A percentile compares a stretch with the other conserved stretches of the same genome.
phyloP scores from a whole-genome alignment of 257 asterid species.

The Mitragyna speciosa region DNA sequence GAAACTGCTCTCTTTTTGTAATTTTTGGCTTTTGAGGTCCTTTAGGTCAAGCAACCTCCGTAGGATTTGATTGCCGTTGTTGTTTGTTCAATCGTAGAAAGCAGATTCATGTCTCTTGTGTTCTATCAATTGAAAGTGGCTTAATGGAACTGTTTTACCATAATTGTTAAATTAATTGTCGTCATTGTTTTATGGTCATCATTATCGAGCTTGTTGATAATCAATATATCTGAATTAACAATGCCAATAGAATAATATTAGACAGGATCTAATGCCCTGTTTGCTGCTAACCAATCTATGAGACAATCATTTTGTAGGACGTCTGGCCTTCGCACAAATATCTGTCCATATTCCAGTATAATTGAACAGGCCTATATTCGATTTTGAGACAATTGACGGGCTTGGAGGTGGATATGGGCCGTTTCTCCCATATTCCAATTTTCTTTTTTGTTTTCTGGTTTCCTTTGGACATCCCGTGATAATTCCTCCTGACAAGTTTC shows the following conservation, averaged over 20 bases:
- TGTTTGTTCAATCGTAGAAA: not conserved
- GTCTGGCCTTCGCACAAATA: too few relatives aligned
- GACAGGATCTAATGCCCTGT: too few relatives aligned
- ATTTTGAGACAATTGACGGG: too few relatives aligned
- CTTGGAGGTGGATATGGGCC: not conserved
- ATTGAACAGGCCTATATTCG: not conserved
- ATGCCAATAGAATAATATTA: too few relatives aligned
- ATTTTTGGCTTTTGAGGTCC: not conserved
- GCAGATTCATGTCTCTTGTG: not conserved
- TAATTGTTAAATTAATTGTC: not conserved
- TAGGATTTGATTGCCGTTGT: conserved; percentile 9
- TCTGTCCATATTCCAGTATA: too few relatives aligned
- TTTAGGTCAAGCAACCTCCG: not conserved
- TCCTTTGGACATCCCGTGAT: too few relatives aligned
- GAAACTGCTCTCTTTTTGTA: not conserved
- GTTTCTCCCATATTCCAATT: not conserved
- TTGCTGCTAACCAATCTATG: too few relatives aligned
- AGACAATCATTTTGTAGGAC: too few relatives aligned
- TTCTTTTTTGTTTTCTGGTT: too few relatives aligned
- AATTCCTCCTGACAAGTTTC: too few relatives aligned
- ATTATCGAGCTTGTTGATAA: not conserved
- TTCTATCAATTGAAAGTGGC: not conserved
- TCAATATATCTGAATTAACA: not conserved
- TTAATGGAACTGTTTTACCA: not conserved
- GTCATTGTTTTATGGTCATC: not conserved